Conservation (phyloP, 192 early-diverging fungal species). For the Umbelopsis sp. region DNA sequence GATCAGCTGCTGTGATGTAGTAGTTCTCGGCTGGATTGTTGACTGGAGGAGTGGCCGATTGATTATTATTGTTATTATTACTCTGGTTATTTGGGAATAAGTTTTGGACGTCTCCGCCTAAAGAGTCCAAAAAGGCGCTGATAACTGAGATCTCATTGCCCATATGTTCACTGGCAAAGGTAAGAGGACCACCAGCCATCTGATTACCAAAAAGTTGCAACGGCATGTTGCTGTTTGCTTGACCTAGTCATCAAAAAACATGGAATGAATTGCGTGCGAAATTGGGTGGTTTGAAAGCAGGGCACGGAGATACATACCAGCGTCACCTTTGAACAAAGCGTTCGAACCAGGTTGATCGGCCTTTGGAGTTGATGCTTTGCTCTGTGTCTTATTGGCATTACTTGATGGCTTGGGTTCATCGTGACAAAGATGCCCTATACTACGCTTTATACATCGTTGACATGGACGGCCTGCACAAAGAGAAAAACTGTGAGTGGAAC, state of each 20-base stretch:
- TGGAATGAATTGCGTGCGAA: neutral
- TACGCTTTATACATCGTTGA: constrained; percentile 93
- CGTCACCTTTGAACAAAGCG: neutral
- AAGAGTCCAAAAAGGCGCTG: constrained; percentile 62
- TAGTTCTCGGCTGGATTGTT: constrained; percentile 79
- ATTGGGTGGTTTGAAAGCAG: neutral
- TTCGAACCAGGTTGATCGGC: neutral
- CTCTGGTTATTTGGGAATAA: constrained; percentile 16
- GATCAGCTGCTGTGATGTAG: constrained; percentile 92
- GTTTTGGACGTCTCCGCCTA: constrained; percentile 44
- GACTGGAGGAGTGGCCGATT: constrained; percentile 25
- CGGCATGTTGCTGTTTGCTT: constrained; percentile 35
- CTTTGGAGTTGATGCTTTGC: neutral
- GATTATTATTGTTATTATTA: neutral
- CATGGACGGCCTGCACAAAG: constrained; percentile 78
- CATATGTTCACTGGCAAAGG: constrained; percentile 77
- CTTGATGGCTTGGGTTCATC: constrained; percentile 72
- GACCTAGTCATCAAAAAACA: neutral
- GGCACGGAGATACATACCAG: neutral
- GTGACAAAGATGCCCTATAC: constrained; percentile 92
- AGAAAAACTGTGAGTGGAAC: neutral
- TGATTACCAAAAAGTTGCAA: constrained; percentile 43
- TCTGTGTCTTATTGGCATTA: constrained; percentile 6
- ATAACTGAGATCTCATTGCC: constrained; percentile 84
- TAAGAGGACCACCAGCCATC: constrained; percentile 55